Percentiles rank a stretch among this genome's conserved stretches.
phyloP scores from a whole-genome alignment of 2,329 filamentous ascomycete species.

The Fusarium ramigenum region DNA sequence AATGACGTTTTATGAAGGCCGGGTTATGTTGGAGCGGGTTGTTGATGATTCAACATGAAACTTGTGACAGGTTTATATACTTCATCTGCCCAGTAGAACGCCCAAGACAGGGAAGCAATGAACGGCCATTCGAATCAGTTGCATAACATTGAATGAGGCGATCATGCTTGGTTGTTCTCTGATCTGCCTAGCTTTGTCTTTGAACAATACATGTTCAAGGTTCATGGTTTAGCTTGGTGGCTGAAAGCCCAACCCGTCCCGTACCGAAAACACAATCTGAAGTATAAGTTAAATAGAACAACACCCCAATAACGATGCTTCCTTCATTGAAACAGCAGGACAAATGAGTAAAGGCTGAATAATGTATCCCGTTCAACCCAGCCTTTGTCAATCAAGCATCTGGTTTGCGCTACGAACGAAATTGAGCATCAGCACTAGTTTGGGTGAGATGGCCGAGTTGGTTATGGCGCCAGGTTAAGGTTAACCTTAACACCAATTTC shows the following conservation, averaged over 20 bases:
- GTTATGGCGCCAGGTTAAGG: slow-evolving; percentile 33
- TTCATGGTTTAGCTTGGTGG: neutral
- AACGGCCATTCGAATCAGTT: accelerated
- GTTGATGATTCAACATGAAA: neutral
- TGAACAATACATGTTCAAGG: neutral
- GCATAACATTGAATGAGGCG: neutral
- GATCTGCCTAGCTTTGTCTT: neutral
- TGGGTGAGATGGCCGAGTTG: slow-evolving; percentile 33
- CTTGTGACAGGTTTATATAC: neutral
- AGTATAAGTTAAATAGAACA: neutral
- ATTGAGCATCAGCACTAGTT: neutral
- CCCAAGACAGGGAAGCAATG: accelerated
- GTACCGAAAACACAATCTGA: neutral
- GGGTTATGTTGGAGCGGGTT: too few relatives aligned
- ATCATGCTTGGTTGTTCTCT: neutral
- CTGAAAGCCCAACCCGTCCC: neutral
- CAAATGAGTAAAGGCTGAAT: accelerated
- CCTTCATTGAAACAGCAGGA: neutral
- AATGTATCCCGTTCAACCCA: neutral
- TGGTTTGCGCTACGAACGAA: accelerated
- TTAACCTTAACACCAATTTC: slow-evolving; percentile 29
- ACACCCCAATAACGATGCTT: accelerated
- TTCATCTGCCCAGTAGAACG: accelerated
- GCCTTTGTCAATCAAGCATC: accelerated
- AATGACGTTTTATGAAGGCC: too few relatives aligned